Evolutionary conservation across 768 basidiomycete species (phyloP), one percentile per base, ranked within the genome.

Genomic region (Boletus rubropictus): DNA sequence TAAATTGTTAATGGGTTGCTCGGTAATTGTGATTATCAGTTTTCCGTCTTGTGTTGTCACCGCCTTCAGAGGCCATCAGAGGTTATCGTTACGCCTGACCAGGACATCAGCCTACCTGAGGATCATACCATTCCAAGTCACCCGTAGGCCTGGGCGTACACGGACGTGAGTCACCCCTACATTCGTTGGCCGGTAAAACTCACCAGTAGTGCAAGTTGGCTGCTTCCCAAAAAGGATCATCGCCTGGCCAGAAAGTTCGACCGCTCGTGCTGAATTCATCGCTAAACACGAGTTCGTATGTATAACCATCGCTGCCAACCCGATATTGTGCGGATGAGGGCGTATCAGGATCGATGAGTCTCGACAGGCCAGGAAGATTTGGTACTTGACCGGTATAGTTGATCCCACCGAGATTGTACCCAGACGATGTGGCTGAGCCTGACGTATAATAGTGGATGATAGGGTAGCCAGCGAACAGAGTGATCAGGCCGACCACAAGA

Each of bases 341-440:
- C 0, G 95, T 98, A 25, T 82, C 85, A 2, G 56, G 44, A 68
- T 99, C 95, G 56, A 98, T 78, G 27, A 96, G 65, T 1, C 54
- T 65, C 0, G 82, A 85, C 49, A 93, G 65, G 46, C 79, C 77
- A 4, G 81, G 74, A 2, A 94, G 76, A 42, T 71, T 65, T 1
- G 94, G 91, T 27, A 97, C 82, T 67, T 97, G 94, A 2, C 95
- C 95, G 0, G 86, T 75, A 14, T 69, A 78, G 58, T 98, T 98
- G 55, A 89, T 83, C 6, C 63, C 63, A 17, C 93, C 94, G n/a
- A 94, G 72, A 63, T 94, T 94, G 68, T 81, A 93, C 9, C 86
- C 86, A 28, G 68, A 46, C 14, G 69, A 62, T 44, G 50, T 20
- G 15, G 42, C 39, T 44, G 29, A 11, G 61, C 49, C 15, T 60